Conservation (phyloP, 1,284 basidiomycete genomes). For the Boletus coffeatus region DNA sequence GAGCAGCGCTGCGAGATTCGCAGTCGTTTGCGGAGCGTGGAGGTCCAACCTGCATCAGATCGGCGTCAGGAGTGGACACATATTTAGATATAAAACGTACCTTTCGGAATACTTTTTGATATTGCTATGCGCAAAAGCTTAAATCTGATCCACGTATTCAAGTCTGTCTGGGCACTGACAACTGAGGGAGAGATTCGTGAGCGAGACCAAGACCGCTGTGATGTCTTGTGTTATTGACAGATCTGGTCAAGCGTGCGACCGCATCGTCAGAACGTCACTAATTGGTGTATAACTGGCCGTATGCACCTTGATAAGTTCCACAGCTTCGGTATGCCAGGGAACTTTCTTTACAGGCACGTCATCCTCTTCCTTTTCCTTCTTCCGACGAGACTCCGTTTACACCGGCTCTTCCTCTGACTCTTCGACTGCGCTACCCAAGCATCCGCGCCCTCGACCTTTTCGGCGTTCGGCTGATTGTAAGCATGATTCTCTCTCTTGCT, state of each 20-base stretch:
- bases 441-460: too few species aligned
- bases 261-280: not conserved
- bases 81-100: slow-evolving; percentile 35
- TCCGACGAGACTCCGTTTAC: too few species aligned
- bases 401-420: too few species aligned
- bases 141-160: slow-evolving; percentile 92
- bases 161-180: slow-evolving; percentile 88
- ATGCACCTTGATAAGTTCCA: too few species aligned
- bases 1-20: slow-evolving; percentile 85
- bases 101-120: slow-evolving; percentile 78
- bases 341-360: too few species aligned
- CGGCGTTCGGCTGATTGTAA: too few species aligned
- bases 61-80: not conserved
- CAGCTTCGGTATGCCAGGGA: too few species aligned
- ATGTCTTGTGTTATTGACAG: slow-evolving; percentile 87
- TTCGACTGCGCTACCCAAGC: too few species aligned
- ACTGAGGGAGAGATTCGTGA: slow-evolving; percentile 85
- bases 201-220: slow-evolving; percentile 88
- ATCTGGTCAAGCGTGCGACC: slow-evolving; percentile 81
- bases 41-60: slow-evolving; percentile 64
- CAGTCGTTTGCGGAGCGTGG: slow-evolving; percentile 79
- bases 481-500: too few species aligned
- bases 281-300: too few species aligned
- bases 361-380: too few species aligned
- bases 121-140: slow-evolving; percentile 83